Evolutionary conservation across 148 eudicot species (phyloP).

Genomic region (Camellia lanceoleosa): DNA sequence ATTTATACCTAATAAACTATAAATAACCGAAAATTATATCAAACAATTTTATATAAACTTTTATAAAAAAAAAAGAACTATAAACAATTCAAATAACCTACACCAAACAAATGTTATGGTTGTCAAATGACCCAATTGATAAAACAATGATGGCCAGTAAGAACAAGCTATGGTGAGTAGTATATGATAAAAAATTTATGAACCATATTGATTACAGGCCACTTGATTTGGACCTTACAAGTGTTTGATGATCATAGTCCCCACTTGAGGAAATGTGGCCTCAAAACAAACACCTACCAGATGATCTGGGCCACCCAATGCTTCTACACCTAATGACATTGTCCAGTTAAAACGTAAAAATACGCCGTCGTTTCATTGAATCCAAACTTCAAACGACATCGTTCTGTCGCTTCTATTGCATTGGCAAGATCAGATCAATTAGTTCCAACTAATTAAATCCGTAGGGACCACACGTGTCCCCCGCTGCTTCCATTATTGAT

Average conservation of each 20-base stretch:
- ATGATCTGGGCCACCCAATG: neutral
- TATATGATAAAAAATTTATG: neutral
- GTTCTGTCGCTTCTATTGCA: neutral
- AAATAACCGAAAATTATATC: too few species aligned
- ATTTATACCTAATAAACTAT: too few species aligned
- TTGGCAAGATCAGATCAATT: neutral
- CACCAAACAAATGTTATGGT: too few species aligned
- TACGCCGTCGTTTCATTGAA: neutral
- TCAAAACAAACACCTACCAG: neutral
- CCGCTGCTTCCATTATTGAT: conserved; percentile 32
- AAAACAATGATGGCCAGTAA: neutral
- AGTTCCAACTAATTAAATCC: conserved; percentile 12
- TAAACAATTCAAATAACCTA: too few species aligned
- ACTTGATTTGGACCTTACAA: neutral
- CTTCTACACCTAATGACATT: neutral
- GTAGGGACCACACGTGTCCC: conserved; percentile 32
- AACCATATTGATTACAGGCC: neutral
- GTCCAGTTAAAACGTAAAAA: neutral
- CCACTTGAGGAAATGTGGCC: neutral
- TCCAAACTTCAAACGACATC: neutral
- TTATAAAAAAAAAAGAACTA: too few species aligned
- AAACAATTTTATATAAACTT: too few species aligned
- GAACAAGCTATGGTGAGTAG: neutral
- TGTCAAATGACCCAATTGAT: neutral
- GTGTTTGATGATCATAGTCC: neutral